Evolutionary conservation across 2,329 filamentous ascomycete species (phyloP).

Genomic region (Mollisiaceae sp.): DNA sequence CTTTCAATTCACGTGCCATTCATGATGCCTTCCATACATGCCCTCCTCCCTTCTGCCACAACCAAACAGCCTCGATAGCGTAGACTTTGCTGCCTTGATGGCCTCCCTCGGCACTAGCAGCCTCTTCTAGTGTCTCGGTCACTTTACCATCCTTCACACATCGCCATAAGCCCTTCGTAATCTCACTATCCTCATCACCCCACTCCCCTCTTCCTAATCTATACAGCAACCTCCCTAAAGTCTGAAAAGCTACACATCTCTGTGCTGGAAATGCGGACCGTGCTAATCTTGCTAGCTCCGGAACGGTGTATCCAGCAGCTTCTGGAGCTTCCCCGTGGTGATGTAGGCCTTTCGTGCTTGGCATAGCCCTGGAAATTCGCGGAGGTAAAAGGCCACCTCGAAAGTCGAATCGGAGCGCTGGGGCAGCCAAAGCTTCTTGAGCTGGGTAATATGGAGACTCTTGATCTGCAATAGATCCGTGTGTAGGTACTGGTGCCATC

Average conservation of each 20-base stretch:
- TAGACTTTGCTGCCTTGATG: conserved; percentile 84
- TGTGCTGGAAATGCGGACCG: conserved; percentile 85
- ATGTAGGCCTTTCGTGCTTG: conserved; percentile 81
- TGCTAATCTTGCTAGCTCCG: conserved; percentile 80
- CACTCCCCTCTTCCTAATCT: conserved; percentile 76
- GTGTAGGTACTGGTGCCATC: conserved; percentile 77
- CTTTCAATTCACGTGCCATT: conserved; percentile 11
- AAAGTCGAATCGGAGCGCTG: conserved; percentile 88
- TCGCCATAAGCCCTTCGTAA: conserved; percentile 83
- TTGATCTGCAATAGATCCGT: conserved; percentile 66
- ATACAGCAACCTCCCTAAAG: conserved; percentile 83
- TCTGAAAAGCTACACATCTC: conserved; percentile 89
- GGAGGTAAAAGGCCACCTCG: conserved; percentile 81
- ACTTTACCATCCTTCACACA: conserved; percentile 78
- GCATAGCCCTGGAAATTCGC: conserved; percentile 72
- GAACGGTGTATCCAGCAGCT: conserved; percentile 91
- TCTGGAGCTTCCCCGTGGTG: conserved; percentile 93
- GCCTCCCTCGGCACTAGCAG: conserved; percentile 68
- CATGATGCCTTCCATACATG: conserved; percentile 40
- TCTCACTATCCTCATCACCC: conserved; percentile 68
- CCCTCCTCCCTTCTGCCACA: conserved; percentile 57
- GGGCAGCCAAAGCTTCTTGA: conserved; percentile 72
- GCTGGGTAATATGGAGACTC: conserved; percentile 83
- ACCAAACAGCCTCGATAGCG: conserved; percentile 88
- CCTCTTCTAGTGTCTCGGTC: conserved; percentile 76